Base-by-base conservation (phyloP, 371 early-diverging fungal genomes). In the Mucor sp. region DNA sequence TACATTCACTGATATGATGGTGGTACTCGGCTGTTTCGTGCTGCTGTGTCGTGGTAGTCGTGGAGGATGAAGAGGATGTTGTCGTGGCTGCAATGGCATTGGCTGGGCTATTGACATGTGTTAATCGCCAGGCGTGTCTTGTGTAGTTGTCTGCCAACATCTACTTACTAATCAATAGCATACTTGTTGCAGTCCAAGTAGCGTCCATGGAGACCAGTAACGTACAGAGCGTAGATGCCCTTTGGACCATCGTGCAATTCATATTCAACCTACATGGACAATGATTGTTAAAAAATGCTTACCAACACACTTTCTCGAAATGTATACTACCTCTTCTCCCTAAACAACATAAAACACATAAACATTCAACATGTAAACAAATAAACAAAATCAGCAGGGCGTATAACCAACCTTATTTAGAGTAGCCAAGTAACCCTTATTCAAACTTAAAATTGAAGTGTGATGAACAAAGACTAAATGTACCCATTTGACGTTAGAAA, bases 261-360 rank as follows among this genome's bases (percentile, higher is more conserved):
- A 28, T 63, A 63, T 55, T 63, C 63, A 2, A 63, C 63, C 63
- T 63, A 55, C n/a, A 39, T n/a, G n/a, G n/a, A n/a, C n/a, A 3
- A 4, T n/a, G 4, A 6, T 17, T 3, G 25, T 43, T 43, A 19
- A 17, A 6, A 44, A 12, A 15, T 28, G n/a, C 28, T 25, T 15
- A 4, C 27, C 39, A 41, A 27, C 17, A 60, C 14, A 35, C 30
- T 6, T 15, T 32, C 19, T 58, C 2, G 33, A 58, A 58, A 21
- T 37, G 14, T 23, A 43, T 6, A 30, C 30, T 63, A 63, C 63
- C 55, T 41, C 39, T 56, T 63, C 56, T 37, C 63, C 63, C 63
- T 63, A 39, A 21, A 55, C n/a, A 44, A 61, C 6, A 53, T 17
- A 37, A 56, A 56, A 55, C 41, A 56, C 11, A 32, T 63, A 55